Percentiles rank a stretch among this genome's conserved stretches.
These are phyloP conservation scores for Xylariaceae sp. DNA, from an alignment of 2,329 filamentous ascomycete genomes.

Conservation along the genomic window DNA sequence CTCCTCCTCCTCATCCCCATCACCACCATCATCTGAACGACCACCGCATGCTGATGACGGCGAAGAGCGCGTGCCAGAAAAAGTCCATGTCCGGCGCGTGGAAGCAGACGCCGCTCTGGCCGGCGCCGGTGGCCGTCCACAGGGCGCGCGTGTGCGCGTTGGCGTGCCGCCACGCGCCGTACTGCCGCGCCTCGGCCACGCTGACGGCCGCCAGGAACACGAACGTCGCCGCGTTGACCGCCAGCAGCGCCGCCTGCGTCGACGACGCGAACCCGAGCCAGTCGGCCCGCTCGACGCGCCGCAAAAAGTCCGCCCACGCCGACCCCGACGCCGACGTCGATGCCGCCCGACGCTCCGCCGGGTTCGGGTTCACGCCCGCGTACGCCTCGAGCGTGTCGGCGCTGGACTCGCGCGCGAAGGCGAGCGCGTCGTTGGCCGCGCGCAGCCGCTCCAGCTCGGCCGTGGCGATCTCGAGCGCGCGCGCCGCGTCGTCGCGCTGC, in stretches of 20 bases:
- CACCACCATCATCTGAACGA: too few relatives aligned
- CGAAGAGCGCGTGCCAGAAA: constrained; percentile 10
- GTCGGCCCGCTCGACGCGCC: neutral
- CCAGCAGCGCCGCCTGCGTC: neutral
- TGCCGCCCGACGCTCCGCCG: neutral
- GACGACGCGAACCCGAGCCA: neutral
- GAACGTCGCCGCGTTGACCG: constrained; percentile 1
- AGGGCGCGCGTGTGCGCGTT: constrained; percentile 13
- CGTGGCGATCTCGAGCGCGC: neutral
- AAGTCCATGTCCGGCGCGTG: constrained; percentile 7
- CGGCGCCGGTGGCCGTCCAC: constrained; percentile 4
- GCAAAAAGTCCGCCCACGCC: neutral
- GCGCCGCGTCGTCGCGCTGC: neutral
- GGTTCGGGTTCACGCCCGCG: neutral
- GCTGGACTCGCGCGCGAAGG: neutral
- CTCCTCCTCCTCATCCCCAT: too few relatives aligned
- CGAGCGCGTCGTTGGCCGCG: neutral
- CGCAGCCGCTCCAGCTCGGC: constrained; percentile 3
- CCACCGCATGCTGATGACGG: constrained; percentile 1
- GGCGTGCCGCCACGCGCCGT: constrained; percentile 7
- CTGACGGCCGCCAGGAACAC: constrained; percentile 5
- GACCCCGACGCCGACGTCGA: neutral
- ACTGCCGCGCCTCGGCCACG: constrained; percentile 11
- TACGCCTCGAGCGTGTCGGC: neutral
- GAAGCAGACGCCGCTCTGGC: constrained; percentile 7